Conservation (phyloP, 1,139 yeast species). For the Kodamaea fungicola region DNA sequence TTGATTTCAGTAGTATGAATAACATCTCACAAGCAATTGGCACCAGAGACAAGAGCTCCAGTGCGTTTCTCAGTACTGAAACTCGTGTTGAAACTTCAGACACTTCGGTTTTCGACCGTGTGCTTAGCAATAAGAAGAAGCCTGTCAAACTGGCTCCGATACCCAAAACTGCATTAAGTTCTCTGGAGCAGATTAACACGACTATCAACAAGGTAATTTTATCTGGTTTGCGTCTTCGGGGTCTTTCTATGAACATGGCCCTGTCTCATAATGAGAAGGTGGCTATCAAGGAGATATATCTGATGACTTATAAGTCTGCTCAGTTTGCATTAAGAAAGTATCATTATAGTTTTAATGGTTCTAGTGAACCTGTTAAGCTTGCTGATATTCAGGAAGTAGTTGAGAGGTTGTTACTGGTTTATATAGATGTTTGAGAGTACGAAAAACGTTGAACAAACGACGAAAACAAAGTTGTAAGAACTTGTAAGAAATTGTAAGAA, state of each 20-base stretch:
- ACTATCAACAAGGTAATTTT: slow-evolving; percentile 35
- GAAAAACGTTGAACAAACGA: too few relatives aligned
- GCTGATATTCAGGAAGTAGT: slow-evolving; percentile 36
- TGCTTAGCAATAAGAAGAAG: slow-evolving; percentile 27
- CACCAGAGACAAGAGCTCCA: slow-evolving; percentile 2
- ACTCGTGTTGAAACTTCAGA: slow-evolving; percentile 5
- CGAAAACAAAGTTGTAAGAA: too few relatives aligned
- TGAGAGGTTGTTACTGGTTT: slow-evolving; percentile 33
- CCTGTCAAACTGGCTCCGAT: slow-evolving; percentile 11
- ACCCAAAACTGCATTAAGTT: slow-evolving; percentile 15
- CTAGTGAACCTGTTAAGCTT: slow-evolving; percentile 11
- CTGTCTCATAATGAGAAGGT: slow-evolving; percentile 30
- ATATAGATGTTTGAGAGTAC: slow-evolving; percentile 29
- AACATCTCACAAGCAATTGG: slow-evolving; percentile 6
- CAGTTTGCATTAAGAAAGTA: slow-evolving; percentile 38
- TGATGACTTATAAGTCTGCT: slow-evolving; percentile 41
- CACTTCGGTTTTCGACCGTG: slow-evolving; percentile 33
- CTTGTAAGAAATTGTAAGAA: too few relatives aligned
- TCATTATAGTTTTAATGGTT: slow-evolving; percentile 23
- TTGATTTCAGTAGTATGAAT: slow-evolving; percentile 13
- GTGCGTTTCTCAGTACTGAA: slow-evolving; percentile 5
- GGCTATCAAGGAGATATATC: slow-evolving; percentile 39
- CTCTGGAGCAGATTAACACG: slow-evolving; percentile 31
- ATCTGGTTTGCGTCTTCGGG: slow-evolving; percentile 43
- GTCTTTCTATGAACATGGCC: slow-evolving; percentile 26